Evolutionary conservation across 352 stramenopile species (phyloP), one percentile per base, ranked within the genome.

Genomic region (Pythium chondricola): DNA sequence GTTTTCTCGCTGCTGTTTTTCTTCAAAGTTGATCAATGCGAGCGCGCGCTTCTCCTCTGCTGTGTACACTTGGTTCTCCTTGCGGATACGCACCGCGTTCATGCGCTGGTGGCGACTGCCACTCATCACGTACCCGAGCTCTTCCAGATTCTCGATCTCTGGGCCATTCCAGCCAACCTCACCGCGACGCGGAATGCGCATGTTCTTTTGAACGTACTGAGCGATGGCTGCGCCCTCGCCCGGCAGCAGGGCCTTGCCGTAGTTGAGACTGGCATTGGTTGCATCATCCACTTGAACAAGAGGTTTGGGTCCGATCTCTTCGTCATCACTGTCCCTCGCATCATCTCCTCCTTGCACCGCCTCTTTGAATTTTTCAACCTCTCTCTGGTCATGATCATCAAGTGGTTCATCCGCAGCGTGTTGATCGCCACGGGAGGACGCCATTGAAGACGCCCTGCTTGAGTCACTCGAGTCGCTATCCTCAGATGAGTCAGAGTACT

Each of bases 11-110:
- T 99, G 95, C 65, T 98, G 93, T 66, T 98, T 98, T 69, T 99
- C 95, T 67, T 99, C 96, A 59, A 98, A 96, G 56, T 97, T 98
- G 64, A 99, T 98, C 35, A 99, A 74, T 44, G 96, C 96, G 35
- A 99, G 78, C 9, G 96, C 96, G 24, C 95, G 83, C 66, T 99
- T 98, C 74, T 99, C 97, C 69, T 99, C 96, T 11, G 96, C 96
- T 44, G 88, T 97, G 74, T 98, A 99, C 49, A 99, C 95, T 66
- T 99, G 97, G 76, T 99, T 99, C 63, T 99, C 97, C 74, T 99
- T 99, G 29, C 97, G 86, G 46, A 99, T 95, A 69, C 97, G 95
- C 39, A 99, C 92, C 8, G 95, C 97, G 76, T 99, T 99, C 97
- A 99, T 99, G 40, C 94, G 76, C 48, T 96, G 85, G 74, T 99